These are phyloP conservation scores for Yamagishiella unicocca DNA, from an alignment of 139 green algal genomes.

Conservation along the genomic window DNA sequence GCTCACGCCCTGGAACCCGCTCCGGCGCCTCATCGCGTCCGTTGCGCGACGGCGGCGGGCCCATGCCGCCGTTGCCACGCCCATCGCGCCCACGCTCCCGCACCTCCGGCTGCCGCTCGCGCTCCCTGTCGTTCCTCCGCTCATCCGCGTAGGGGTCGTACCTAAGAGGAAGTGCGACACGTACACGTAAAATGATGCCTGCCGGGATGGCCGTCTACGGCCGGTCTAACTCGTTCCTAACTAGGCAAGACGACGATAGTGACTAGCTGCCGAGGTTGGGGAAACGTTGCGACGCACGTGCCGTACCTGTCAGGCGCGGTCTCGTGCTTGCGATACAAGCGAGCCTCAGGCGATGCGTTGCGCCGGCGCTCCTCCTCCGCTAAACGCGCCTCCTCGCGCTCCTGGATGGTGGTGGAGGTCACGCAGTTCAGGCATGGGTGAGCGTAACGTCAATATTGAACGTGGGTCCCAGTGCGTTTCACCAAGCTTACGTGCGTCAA, in stretches of 20 bases:
- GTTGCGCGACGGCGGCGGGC: not conserved
- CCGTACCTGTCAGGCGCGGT: conserved; percentile 13
- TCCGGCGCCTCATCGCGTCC: not conserved
- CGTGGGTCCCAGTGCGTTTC: too few relatives aligned
- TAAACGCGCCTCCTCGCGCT: conserved; percentile 2
- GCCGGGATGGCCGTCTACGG: too few relatives aligned
- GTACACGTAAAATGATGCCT: too few relatives aligned
- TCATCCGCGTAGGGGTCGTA: conserved; percentile 10
- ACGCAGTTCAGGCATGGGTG: too few relatives aligned
- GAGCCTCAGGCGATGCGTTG: conserved; percentile 29
- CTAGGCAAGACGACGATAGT: too few relatives aligned
- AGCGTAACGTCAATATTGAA: too few relatives aligned
- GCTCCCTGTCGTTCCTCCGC: not conserved
- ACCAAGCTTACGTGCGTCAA: too few relatives aligned
- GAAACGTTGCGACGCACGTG: too few relatives aligned
- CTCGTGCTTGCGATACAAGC: conserved; percentile 42
- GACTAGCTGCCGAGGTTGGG: too few relatives aligned
- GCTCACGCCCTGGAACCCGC: not conserved
- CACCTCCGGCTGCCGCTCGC: not conserved
- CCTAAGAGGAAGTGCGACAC: too few relatives aligned
- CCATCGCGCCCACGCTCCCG: not conserved
- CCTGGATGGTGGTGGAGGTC: conserved; percentile 4
- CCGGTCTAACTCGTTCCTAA: too few relatives aligned
- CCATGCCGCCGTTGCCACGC: not conserved
- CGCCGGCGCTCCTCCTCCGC: conserved; percentile 38